These are phyloP conservation scores for Ammopiptanthus mongolicus DNA, from an alignment of 306 rosid species.

Conservation along the genomic window DNA sequence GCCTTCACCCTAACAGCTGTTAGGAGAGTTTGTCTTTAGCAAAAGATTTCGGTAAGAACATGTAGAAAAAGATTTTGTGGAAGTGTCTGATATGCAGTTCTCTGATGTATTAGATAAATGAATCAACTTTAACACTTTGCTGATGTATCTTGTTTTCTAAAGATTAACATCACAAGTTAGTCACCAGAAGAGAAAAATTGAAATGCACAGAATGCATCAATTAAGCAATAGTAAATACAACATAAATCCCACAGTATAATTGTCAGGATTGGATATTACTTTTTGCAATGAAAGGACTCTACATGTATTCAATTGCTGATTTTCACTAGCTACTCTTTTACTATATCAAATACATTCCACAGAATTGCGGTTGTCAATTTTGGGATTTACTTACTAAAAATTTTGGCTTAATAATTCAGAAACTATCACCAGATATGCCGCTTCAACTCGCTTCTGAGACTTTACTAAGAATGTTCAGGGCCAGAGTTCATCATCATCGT, in stretches of 20 bases:
- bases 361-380: not conserved
- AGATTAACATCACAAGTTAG: slow-evolving; percentile 2
- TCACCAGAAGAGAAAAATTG: not conserved
- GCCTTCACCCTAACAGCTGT: not conserved
- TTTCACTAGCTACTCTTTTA: not conserved
- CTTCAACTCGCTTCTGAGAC: slow-evolving; percentile 97
- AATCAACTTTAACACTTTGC: not conserved
- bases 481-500: slow-evolving; percentile 87
- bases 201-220: not conserved
- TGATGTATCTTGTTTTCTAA: not conserved
- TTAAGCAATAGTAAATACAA: not conserved
- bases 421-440: slow-evolving; percentile 87
- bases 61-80: not conserved
- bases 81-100: not conserved
- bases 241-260: not conserved
- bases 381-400: slow-evolving; percentile 14
- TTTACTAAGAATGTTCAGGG: slow-evolving; percentile 83
- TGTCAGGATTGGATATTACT: slow-evolving; percentile 5
- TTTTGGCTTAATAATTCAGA: slow-evolving; percentile 45
- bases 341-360: not conserved
- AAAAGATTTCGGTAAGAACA: not conserved
- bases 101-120: not conserved
- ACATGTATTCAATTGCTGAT: slow-evolving; percentile 4
- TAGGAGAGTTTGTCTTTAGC: not conserved
- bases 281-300: not conserved